These are phyloP conservation scores for Calocybe indica DNA, from an alignment of 768 basidiomycete genomes.

Conservation along the genomic window DNA sequence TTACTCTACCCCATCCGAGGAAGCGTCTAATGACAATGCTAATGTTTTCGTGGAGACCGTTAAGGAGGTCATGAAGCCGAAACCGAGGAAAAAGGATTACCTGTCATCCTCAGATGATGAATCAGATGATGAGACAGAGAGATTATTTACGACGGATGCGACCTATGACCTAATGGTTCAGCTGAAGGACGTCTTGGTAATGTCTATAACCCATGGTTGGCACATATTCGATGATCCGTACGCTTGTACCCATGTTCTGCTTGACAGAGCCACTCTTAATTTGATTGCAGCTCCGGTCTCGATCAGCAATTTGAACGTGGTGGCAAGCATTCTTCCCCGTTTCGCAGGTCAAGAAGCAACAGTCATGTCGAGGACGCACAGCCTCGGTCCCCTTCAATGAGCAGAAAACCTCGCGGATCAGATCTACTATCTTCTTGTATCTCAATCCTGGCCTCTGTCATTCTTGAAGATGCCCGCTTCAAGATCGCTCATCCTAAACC, in stretches of 20 bases:
- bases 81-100: slow-evolving; percentile 1
- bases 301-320: slow-evolving; percentile 14
- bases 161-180: slow-evolving; percentile 61
- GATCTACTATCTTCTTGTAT: slow-evolving; percentile 57
- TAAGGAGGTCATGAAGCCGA: slow-evolving; percentile 25
- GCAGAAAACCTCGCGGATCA: slow-evolving; percentile 30
- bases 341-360: slow-evolving; percentile 39
- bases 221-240: slow-evolving; percentile 57
- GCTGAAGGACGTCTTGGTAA: slow-evolving; percentile 52
- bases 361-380: slow-evolving; percentile 35
- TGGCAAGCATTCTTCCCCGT: slow-evolving; percentile 31
- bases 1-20: slow-evolving; percentile 21
- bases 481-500: slow-evolving; percentile 53
- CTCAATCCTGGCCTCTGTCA: slow-evolving; percentile 53
- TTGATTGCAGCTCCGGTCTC: slow-evolving; percentile 9
- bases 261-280: not conserved
- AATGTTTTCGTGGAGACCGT: slow-evolving; percentile 39
- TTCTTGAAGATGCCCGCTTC: slow-evolving; percentile 70
- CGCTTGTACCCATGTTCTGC: not conserved
- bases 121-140: slow-evolving; percentile 40
- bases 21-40: slow-evolving; percentile 24
- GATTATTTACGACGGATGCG: slow-evolving; percentile 54
- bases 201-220: slow-evolving; percentile 54
- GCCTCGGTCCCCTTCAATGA: slow-evolving; percentile 50
- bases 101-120: slow-evolving; percentile 29